Percentiles rank a stretch among this genome's conserved stretches.
Evolutionary conservation across 305 asterid species (phyloP).

Genomic region (Fraxinus latifolia): DNA sequence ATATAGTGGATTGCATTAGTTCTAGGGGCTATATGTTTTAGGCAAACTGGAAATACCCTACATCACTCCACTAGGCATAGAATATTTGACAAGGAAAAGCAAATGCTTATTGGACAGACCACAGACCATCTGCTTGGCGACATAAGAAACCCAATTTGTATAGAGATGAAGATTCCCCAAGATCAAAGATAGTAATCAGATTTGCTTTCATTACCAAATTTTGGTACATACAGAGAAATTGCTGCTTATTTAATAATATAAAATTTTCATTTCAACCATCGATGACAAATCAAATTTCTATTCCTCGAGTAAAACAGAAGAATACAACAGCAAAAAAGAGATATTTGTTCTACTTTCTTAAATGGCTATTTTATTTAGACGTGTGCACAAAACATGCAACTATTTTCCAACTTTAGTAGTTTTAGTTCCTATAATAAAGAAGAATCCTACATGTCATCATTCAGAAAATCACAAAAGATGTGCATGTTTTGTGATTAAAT

Average conservation of each 20-base stretch:
- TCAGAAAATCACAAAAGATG: background rate
- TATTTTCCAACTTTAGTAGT: background rate
- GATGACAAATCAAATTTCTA: background rate
- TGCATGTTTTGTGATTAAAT: background rate
- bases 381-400: background rate
- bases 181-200: background rate
- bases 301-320: background rate
- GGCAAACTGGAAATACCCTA: background rate
- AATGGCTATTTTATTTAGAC: background rate
- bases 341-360: background rate
- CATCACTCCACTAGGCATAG: background rate
- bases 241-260: background rate
- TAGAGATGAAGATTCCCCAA: background rate
- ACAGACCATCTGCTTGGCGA: background rate
- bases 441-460: background rate
- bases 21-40: background rate
- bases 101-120: conserved; percentile 11
- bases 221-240: background rate
- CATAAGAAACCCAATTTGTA: conserved; percentile 1
- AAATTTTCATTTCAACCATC: background rate
- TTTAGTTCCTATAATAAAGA: background rate
- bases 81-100: conserved; percentile 13
- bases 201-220: background rate
- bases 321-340: background rate
- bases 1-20: background rate